Evolutionary conservation across 2,329 filamentous ascomycete genomes (phyloP).

Genomic region (Phialophora expanda): DNA sequence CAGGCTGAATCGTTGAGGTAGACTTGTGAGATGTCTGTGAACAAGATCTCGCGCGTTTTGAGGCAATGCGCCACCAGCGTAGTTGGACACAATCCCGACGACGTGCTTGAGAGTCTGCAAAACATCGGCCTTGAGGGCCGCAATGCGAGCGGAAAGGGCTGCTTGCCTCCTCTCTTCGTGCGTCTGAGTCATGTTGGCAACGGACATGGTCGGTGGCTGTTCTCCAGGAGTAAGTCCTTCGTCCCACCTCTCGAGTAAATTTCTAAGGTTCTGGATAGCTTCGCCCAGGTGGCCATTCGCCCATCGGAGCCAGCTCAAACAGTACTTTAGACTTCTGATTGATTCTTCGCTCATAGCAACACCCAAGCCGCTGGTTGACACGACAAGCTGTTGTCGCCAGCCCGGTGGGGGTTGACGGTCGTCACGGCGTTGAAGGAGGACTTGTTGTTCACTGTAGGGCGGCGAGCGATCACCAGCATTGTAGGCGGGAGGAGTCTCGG

Average conservation of each 20-base stretch:
- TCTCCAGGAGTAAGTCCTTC: conserved; percentile 47
- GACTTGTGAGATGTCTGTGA: conserved; percentile 77
- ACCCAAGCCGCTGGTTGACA: conserved; percentile 87
- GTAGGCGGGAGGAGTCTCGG: conserved; percentile 81
- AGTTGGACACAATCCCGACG: conserved; percentile 83
- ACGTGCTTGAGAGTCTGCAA: conserved; percentile 80
- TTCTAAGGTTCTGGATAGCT: conserved; percentile 74
- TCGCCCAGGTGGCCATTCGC: conserved; percentile 81
- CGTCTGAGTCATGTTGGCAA: conserved; percentile 36
- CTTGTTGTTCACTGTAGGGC: conserved; percentile 36
- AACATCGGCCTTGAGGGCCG: conserved; percentile 70
- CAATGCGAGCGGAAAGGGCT: conserved; percentile 66
- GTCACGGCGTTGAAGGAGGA: conserved; percentile 38
- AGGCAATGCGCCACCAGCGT: conserved; percentile 87
- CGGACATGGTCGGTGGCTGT: conserved; percentile 40
- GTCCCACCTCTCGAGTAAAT: conserved; percentile 81
- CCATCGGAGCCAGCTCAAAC: conserved; percentile 77
- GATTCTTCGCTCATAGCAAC: conserved; percentile 91
- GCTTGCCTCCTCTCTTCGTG: conserved; percentile 53
- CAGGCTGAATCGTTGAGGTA: conserved; percentile 81
- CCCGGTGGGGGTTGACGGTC: conserved; percentile 47
- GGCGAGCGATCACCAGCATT: conserved; percentile 63
- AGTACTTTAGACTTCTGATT: conserved; percentile 81
- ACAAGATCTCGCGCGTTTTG: conserved; percentile 87
- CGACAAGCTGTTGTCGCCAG: conserved; percentile 84